Evolutionary conservation across 441 rosid genomes (phyloP), one percentile per base, ranked within the genome.

Genomic region (Bocquillonia castaneifolia): DNA sequence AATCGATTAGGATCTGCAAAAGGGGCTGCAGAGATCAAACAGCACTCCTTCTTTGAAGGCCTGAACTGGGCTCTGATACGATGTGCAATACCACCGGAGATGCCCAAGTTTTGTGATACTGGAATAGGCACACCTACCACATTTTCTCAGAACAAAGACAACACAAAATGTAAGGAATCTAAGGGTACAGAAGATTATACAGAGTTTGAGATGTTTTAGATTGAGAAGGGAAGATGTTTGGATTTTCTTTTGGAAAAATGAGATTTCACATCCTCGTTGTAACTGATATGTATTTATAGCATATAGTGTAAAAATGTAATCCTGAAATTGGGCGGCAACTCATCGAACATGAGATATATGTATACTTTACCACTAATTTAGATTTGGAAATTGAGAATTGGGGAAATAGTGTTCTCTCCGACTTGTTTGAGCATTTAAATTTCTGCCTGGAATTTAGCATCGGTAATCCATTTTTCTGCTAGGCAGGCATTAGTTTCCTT

Each of bases 21-120:
- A 77, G 93, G 93, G 50, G 93, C 93, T 48, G 86, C 88, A 0
- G 91, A 88, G 78, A 88, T 88, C 75, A 88, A 80, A 62, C 88
- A 83, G 25, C 89, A 88, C 50, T 73, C 85, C 17, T 88, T 88
- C 76, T 88, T 88, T 6, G 88, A 83, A 52, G 89, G 93, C 72
- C 80, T 88, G 44, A 88, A 88, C 34, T 88, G 93, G 93, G 91
- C 93, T 69, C 76, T 88, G 32, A 79, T 88, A 59, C 81, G 93
- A 6, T 88, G 91, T 39, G 72, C 83, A 10, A 72, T 74, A 10
- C 93, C 93, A 23, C 93, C 93, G 0, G 91, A 86, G 82, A 71
- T 79, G 75, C 91, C 88, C 0, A 72, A 62, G 69, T 34, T 65
- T 42, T 72, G 26, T 22, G 81, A 75, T 53, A 22, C 66, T 5